phyloP scores from a whole-genome alignment of 2,329 filamentous ascomycete species.

The Tolypocladium tundrense region DNA sequence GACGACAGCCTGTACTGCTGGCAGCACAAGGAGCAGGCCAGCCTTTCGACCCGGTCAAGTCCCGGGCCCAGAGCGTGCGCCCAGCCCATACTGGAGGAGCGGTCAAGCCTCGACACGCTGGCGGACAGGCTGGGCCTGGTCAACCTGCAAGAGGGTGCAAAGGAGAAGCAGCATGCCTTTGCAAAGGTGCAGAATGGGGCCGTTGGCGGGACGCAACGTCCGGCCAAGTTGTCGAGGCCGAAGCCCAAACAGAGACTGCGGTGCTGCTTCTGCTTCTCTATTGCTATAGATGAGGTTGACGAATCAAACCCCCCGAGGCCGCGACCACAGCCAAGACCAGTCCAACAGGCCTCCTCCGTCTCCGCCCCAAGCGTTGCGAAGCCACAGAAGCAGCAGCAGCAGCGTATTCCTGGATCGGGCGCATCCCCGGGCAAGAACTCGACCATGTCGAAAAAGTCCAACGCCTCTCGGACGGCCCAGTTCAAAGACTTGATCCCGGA shows the following conservation, averaged over 20 bases:
- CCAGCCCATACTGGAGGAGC: conserved; percentile 48
- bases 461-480: conserved; percentile 18
- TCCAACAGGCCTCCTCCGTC: conserved; percentile 24
- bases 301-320: conserved; percentile 21
- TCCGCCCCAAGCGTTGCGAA: conserved; percentile 7
- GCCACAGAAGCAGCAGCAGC: background rate
- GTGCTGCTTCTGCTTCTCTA: conserved; percentile 43
- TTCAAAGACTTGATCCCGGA: conserved; percentile 53
- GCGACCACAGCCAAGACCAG: conserved; percentile 35
- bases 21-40: conserved; percentile 88
- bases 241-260: conserved; percentile 20
- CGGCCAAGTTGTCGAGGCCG: conserved; percentile 10
- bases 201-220: conserved; percentile 13
- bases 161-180: conserved; percentile 10
- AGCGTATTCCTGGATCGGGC: conserved; percentile 4
- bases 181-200: conserved; percentile 4
- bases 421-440: conserved; percentile 19
- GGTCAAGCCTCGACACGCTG: conserved; percentile 79
- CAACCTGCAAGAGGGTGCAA: conserved; percentile 44
- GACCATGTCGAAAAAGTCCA: conserved; percentile 18
- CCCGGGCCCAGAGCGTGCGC: conserved; percentile 30
- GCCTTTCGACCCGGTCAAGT: conserved; percentile 32
- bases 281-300: conserved; percentile 34
- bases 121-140: conserved; percentile 68
- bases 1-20: conserved; percentile 72